These are phyloP conservation scores for Pholiota adiposa DNA, from an alignment of 1,284 basidiomycete species.

Conservation along the genomic window DNA sequence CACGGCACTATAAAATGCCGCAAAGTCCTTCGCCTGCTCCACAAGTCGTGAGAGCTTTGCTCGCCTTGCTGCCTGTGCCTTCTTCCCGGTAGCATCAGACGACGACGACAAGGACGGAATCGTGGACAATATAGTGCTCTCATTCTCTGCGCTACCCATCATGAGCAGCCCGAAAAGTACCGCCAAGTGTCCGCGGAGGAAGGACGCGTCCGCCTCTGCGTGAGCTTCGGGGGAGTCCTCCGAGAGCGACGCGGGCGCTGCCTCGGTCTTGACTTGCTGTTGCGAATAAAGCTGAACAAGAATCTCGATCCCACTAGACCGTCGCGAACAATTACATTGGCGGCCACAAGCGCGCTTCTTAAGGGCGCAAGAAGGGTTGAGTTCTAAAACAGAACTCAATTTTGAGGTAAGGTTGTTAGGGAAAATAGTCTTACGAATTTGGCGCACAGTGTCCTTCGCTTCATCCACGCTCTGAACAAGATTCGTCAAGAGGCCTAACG, in stretches of 20 bases:
- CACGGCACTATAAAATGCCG: constrained; percentile 51
- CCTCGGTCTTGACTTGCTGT: constrained; percentile 24
- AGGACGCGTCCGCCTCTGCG: constrained; percentile 42
- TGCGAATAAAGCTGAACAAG: constrained; percentile 46
- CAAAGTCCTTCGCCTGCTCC: constrained; percentile 60
- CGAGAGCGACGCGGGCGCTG: constrained; percentile 7
- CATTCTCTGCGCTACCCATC: constrained; percentile 47
- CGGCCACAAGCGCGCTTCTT: constrained; percentile 49
- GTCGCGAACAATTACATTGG: constrained; percentile 51
- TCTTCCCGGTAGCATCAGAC: constrained; percentile 12
- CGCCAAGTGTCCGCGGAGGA: constrained; percentile 70
- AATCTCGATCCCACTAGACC: constrained; percentile 48
- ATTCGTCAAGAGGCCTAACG: constrained; percentile 73
- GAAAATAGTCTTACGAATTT: constrained; percentile 46
- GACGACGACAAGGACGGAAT: constrained; percentile 35
- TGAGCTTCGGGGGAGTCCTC: constrained; percentile 23
- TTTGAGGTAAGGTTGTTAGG: neutral
- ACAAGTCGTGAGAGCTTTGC: constrained; percentile 50
- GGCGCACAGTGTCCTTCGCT: constrained; percentile 48
- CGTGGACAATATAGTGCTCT: constrained; percentile 44
- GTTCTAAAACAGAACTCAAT: constrained; percentile 26
- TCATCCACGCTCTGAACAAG: constrained; percentile 60
- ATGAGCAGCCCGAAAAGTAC: constrained; percentile 76
- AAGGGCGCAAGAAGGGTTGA: constrained; percentile 52
- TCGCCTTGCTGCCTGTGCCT: constrained; percentile 14